These are phyloP conservation scores for Xylaria grammica DNA, from an alignment of 495 filamentous ascomycete species.

Conservation along the genomic window DNA sequence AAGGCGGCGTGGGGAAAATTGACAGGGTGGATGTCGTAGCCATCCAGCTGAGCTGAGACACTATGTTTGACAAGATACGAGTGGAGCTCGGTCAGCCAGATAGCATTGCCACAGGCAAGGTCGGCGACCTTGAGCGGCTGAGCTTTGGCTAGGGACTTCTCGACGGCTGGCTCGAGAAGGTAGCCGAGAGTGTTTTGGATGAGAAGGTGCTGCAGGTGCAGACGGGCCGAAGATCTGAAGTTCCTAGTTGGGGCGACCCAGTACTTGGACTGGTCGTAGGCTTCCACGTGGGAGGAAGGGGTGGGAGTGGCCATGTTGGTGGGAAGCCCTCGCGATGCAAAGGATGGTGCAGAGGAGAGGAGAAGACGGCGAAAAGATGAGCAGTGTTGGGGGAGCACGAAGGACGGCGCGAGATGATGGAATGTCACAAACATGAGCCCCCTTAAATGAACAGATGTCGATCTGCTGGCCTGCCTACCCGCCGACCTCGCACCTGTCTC, in stretches of 20 bases:
- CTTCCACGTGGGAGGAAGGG: slow-evolving; percentile 3
- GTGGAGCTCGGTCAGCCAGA: slow-evolving; percentile 26
- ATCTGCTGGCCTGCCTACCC: too few relatives aligned
- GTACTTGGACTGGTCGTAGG: slow-evolving; percentile 24
- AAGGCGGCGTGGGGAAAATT: slow-evolving; percentile 36
- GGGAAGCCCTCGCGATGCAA: neutral
- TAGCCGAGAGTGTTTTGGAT: slow-evolving; percentile 30
- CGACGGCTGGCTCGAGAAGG: slow-evolving; percentile 22
- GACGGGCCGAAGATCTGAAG: slow-evolving; percentile 29
- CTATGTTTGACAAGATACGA: slow-evolving; percentile 22
- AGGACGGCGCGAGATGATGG: too few relatives aligned
- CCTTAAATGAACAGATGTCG: too few relatives aligned
- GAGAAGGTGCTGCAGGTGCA: slow-evolving; percentile 31
- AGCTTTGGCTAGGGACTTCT: slow-evolving; percentile 4
- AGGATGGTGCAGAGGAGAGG: too few relatives aligned
- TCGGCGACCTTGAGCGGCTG: slow-evolving; percentile 27
- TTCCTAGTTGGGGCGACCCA: slow-evolving; percentile 31
- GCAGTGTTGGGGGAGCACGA: too few relatives aligned
- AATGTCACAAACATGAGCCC: too few relatives aligned
- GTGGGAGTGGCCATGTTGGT: slow-evolving; percentile 19
- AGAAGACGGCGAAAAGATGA: neutral
- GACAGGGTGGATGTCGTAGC: slow-evolving; percentile 46
- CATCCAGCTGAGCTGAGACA: slow-evolving; percentile 37
- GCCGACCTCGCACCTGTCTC: too few relatives aligned
- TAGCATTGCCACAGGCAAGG: slow-evolving; percentile 33